phyloP scores from a whole-genome alignment of 805 yeast genomes.

The Candida adriatica region DNA sequence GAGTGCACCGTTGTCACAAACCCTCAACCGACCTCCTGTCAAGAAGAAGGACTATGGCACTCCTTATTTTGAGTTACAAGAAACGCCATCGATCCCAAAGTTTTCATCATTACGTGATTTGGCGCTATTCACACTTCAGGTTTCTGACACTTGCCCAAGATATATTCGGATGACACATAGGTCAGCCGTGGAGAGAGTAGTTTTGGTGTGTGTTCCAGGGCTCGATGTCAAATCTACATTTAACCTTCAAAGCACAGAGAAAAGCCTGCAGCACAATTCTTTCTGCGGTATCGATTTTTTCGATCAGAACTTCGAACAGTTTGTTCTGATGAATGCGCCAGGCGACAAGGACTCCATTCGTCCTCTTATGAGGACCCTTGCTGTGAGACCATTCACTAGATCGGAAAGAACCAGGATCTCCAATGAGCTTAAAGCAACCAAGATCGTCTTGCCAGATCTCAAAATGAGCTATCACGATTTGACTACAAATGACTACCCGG shows the following conservation, averaged over 20 bases:
- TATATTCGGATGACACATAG: slow-evolving; percentile 47
- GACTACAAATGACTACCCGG: slow-evolving; percentile 47
- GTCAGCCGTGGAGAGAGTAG: slow-evolving; percentile 42
- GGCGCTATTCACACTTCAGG: slow-evolving; percentile 26
- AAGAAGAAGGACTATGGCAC: slow-evolving; percentile 24
- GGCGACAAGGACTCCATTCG: slow-evolving; percentile 54
- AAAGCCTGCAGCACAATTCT: not conserved
- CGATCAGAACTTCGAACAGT: slow-evolving; percentile 31
- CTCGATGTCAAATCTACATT: slow-evolving; percentile 29
- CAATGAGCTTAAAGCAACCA: slow-evolving; percentile 23
- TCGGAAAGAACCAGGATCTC: slow-evolving; percentile 41
- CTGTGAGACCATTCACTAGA: slow-evolving; percentile 49
- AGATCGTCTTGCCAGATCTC: slow-evolving; percentile 46
- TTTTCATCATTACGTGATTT: slow-evolving; percentile 16
- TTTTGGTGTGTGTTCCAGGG: slow-evolving; percentile 62
- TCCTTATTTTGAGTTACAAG: slow-evolving; percentile 30
- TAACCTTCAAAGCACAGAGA: slow-evolving; percentile 1
- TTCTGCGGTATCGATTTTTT: slow-evolving; percentile 28
- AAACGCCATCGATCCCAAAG: slow-evolving; percentile 7
- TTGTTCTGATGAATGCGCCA: slow-evolving; percentile 52
- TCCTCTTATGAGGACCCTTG: slow-evolving; percentile 49
- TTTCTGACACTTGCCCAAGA: slow-evolving; percentile 29
- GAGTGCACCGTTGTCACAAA: slow-evolving; percentile 1
- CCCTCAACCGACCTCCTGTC: too few species aligned
- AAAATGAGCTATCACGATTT: slow-evolving; percentile 44